Evolutionary conservation across 2,329 filamentous ascomycete species (phyloP).

Genomic region (Botrytis deweyae): DNA sequence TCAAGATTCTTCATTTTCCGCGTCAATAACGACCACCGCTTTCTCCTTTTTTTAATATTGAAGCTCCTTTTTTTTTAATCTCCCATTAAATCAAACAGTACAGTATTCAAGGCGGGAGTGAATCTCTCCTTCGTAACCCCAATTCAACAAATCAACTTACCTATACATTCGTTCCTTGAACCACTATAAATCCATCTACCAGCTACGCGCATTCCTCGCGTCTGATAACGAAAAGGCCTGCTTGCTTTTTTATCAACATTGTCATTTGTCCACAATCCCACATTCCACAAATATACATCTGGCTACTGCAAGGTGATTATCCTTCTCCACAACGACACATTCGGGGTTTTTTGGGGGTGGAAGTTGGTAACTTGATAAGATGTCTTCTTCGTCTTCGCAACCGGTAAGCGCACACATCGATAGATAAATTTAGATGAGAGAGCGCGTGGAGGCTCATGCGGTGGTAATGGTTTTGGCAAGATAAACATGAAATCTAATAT

Average conservation of each 20-base stretch:
- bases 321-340: conserved; percentile 6
- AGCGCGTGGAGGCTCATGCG: not conserved
- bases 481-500: conserved; percentile 11
- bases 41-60: not conserved
- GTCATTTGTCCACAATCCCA: conserved; percentile 18
- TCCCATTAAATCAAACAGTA: not conserved
- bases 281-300: conserved; percentile 23
- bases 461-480: not conserved
- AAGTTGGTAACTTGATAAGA: conserved; percentile 23
- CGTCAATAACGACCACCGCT: not conserved
- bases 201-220: conserved; percentile 19
- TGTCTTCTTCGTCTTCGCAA: conserved; percentile 35
- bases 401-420: conserved; percentile 28
- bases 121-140: not conserved
- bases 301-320: conserved; percentile 22
- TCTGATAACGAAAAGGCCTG: not conserved
- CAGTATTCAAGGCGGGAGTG: not conserved
- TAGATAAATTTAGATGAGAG: too few relatives aligned
- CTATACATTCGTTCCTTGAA: conserved; percentile 14
- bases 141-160: not conserved
- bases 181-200: not conserved
- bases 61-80: conserved; percentile 1
- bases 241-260: conserved; percentile 10
- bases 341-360: not conserved
- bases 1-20: not conserved